Conservation (phyloP, 176 grass and related monocot species). For the Zea mays region DNA sequence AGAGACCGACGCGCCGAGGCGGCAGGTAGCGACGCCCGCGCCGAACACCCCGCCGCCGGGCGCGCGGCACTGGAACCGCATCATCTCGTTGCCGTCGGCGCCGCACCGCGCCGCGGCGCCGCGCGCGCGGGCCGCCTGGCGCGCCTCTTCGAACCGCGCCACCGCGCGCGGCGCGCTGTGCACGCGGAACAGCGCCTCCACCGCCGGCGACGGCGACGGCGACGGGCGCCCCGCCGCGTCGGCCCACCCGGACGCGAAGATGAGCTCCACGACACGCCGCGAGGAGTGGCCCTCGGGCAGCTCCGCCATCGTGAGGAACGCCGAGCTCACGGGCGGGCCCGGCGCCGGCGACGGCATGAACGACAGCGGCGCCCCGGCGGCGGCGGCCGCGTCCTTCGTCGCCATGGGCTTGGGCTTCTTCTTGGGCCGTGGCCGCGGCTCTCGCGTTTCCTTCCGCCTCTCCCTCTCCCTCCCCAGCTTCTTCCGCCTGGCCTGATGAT, state of each 20-base stretch:
- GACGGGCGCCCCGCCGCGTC: not conserved
- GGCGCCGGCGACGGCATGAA: constrained; percentile 44
- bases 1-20: constrained; percentile 12
- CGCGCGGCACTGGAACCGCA: constrained; percentile 57
- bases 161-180: constrained; percentile 52
- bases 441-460: no score
- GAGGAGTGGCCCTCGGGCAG: constrained; percentile 57
- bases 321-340: constrained; percentile 2
- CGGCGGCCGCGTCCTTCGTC: not conserved
- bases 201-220: constrained; percentile 26
- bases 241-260: constrained; percentile 65
- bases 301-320: constrained; percentile 57
- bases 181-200: constrained; percentile 65
- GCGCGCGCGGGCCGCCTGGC: constrained; percentile 40
- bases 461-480: constrained; percentile 32
- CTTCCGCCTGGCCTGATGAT: constrained; percentile 34
- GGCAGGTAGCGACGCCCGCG: constrained; percentile 49
- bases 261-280: constrained; percentile 67
- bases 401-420: constrained; percentile 52
- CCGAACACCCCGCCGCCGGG: constrained; percentile 43
- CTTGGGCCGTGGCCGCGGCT: constrained; percentile 53
- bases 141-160: constrained; percentile 60
- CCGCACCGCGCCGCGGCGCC: constrained; percentile 53
- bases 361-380: not conserved
- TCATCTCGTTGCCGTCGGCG: constrained; percentile 76